phyloP scores from a whole-genome alignment of 2,329 filamentous ascomycete genomes.

The Botrytis sinoallii region DNA sequence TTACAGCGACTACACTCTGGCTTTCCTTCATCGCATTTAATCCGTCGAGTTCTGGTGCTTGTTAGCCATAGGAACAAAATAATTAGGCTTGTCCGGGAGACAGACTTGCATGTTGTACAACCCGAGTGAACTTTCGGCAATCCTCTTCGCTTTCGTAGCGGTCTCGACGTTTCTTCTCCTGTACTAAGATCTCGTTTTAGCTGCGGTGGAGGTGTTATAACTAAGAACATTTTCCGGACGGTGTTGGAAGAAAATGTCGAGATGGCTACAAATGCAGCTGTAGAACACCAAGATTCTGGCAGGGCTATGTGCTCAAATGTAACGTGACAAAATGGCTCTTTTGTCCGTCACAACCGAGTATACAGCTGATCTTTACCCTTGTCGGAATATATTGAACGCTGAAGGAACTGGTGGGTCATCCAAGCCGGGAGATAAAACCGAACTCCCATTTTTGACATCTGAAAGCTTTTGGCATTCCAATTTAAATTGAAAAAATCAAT shows the following conservation, averaged over 20 bases:
- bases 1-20: conserved; percentile 13
- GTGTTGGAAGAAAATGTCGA: background rate
- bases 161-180: background rate
- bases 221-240: conserved; percentile 9
- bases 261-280: too few species aligned
- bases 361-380: background rate
- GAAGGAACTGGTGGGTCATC: background rate
- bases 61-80: background rate
- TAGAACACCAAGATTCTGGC: background rate
- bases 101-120: conserved; percentile 17
- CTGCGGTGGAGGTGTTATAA: background rate
- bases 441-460: background rate
- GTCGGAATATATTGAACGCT: background rate
- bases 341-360: background rate
- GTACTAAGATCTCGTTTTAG: background rate
- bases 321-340: background rate
- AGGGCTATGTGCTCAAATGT: background rate
- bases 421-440: background rate
- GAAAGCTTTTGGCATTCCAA: background rate
- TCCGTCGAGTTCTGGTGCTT: conserved; percentile 5
- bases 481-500: background rate
- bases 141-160: conserved; percentile 6
- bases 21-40: conserved; percentile 17
- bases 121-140: conserved; percentile 14
- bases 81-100: background rate